Evolutionary conservation across 306 rosid species (phyloP).

Genomic region (Begonia loranthoides): DNA sequence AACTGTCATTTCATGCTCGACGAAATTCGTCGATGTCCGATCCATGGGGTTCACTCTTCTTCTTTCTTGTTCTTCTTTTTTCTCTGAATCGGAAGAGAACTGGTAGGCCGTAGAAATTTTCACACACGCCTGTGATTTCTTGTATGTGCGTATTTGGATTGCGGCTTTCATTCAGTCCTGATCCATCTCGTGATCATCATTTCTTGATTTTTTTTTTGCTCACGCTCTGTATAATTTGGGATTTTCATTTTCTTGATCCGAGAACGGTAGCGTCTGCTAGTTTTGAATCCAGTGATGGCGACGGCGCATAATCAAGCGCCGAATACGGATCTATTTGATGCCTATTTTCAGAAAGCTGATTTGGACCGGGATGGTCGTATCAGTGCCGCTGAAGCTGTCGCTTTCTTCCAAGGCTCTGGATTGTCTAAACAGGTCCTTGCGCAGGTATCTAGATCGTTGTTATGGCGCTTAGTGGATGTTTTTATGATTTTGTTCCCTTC

Average conservation of each 20-base stretch:
- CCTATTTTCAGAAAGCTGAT: conserved; percentile 88
- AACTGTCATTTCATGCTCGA: too few species aligned
- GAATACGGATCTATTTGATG: conserved; percentile 95
- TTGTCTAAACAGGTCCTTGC: conserved; percentile 78
- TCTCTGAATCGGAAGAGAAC: too few species aligned
- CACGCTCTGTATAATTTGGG: conserved; percentile 5
- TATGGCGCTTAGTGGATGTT: neutral
- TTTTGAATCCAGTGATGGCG: conserved; percentile 44
- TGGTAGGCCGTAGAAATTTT: too few species aligned
- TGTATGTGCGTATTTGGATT: too few species aligned
- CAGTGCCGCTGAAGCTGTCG: conserved; percentile 84
- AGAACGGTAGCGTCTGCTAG: conserved; percentile 13
- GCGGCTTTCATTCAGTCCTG: neutral
- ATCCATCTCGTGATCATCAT: neutral
- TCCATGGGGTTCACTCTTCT: too few species aligned
- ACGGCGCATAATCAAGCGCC: conserved; percentile 48
- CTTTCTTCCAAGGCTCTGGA: conserved; percentile 92
- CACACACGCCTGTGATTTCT: too few species aligned
- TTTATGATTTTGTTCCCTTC: neutral
- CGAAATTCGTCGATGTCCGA: too few species aligned
- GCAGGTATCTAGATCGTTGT: conserved; percentile 32
- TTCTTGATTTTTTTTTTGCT: neutral
- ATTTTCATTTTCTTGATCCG: conserved; percentile 37
- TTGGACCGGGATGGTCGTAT: conserved; percentile 96
- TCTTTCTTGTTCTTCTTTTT: too few species aligned